phyloP scores from a whole-genome alignment of 2,329 filamentous ascomycete species.

The Colletotrichum zoysiae region DNA sequence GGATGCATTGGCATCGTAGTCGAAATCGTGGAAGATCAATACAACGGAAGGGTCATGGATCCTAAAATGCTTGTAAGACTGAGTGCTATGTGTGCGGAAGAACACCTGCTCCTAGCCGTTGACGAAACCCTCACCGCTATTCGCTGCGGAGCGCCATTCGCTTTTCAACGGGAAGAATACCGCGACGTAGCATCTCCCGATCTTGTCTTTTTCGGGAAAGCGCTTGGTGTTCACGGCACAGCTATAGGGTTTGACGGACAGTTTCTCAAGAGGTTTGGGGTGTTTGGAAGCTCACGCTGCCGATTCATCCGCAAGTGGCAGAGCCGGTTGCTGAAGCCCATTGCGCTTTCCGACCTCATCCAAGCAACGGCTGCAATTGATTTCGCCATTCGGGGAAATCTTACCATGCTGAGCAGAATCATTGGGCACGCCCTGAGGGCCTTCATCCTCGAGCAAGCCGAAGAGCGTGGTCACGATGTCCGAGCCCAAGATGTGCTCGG shows the following conservation, averaged over 20 bases:
- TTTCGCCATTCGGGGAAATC: constrained; percentile 9
- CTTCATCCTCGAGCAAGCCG: constrained; percentile 22
- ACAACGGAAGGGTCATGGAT: constrained; percentile 43
- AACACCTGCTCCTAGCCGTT: constrained; percentile 43
- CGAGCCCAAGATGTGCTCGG: constrained; percentile 18
- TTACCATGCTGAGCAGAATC: constrained; percentile 34
- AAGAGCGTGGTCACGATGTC: constrained; percentile 9
- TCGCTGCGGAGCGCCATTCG: constrained; percentile 47
- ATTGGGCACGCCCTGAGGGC: constrained; percentile 21
- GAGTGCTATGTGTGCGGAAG: constrained; percentile 39
- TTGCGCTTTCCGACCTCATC: constrained; percentile 31
- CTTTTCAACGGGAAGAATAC: constrained; percentile 46
- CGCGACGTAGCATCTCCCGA: constrained; percentile 38
- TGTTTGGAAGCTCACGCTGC: constrained; percentile 1
- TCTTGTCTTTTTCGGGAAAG: constrained; percentile 46
- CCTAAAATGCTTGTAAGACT: constrained; percentile 40
- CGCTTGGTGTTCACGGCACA: constrained; percentile 15
- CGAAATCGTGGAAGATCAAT: constrained; percentile 45
- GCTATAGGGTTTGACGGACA: constrained; percentile 29
- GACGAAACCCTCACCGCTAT: constrained; percentile 46
- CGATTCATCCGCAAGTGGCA: constrained; percentile 34
- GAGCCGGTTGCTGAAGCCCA: constrained; percentile 11
- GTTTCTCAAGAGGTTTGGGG: constrained; percentile 20
- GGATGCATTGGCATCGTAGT: constrained; percentile 45
- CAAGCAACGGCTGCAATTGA: constrained; percentile 28